Percentiles rank a stretch among this genome's conserved stretches.
phyloP scores from a whole-genome alignment of 2,329 filamentous ascomycete genomes.

The Fusarium ambrosium region DNA sequence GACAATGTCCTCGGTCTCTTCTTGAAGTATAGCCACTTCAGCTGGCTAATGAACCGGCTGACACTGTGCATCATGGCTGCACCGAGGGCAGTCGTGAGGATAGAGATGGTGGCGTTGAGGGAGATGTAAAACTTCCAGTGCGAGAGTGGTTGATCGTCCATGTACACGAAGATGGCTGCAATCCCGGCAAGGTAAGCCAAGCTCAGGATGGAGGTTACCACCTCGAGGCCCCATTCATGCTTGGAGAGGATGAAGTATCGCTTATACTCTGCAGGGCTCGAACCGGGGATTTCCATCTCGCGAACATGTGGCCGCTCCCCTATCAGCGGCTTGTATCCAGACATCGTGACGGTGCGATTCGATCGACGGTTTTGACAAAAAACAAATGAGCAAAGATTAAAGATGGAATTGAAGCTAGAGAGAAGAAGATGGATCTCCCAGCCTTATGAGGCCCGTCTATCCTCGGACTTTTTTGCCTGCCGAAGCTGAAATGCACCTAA shows the following conservation, averaged over 20 bases:
- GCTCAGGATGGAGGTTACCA: neutral
- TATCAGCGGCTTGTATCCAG: neutral
- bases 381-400: neutral
- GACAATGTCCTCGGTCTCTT: neutral
- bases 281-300: neutral
- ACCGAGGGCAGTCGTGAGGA: conserved; percentile 17
- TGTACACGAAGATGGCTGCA: conserved; percentile 9
- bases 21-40: conserved; percentile 35
- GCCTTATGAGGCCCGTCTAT: neutral
- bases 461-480: neutral
- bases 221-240: neutral
- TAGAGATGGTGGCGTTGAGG: conserved; percentile 15
- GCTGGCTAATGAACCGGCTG: conserved; percentile 27
- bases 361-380: neutral
- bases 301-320: neutral
- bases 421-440: neutral
- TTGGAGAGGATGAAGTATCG: neutral
- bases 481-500: neutral
- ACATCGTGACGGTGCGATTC: neutral
- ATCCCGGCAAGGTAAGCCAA: neutral
- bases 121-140: conserved; percentile 16
- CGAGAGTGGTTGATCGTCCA: conserved; percentile 16
- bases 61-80: conserved; percentile 22
- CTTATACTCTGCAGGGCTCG: neutral
- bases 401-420: neutral